A percentile compares a stretch with the other conserved stretches of the same genome.
Conservation (phyloP, 1,284 basidiomycete species). For the Ganoderma meredithae region DNA sequence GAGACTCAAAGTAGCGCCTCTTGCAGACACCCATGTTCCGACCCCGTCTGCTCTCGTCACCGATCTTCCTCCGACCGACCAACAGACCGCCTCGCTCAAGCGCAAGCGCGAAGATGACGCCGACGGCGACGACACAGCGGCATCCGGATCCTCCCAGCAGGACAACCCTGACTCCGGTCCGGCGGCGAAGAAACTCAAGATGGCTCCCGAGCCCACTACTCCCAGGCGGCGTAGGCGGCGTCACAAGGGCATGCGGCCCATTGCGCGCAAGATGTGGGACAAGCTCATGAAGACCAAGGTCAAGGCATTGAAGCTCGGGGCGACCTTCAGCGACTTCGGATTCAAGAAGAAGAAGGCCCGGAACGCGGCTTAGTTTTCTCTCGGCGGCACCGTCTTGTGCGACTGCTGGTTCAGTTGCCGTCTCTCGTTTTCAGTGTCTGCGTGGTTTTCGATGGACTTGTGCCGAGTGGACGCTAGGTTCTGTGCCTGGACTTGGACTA, state of each 20-base stretch:
- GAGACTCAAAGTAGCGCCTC: background rate
- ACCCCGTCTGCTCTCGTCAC: background rate
- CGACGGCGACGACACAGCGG: background rate
- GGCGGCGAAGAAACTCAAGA: background rate
- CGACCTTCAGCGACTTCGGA: background rate
- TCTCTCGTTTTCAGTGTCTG: background rate
- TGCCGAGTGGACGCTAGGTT: background rate
- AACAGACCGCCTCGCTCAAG: background rate
- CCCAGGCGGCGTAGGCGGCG: background rate
- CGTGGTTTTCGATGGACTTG: background rate
- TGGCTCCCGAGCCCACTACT: too few relatives aligned
- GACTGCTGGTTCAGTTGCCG: background rate
- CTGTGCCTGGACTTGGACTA: background rate
- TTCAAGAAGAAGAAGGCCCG: background rate
- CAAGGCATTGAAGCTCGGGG: background rate
- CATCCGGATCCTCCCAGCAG: background rate
- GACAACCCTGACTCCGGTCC: background rate
- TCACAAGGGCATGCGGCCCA: background rate
- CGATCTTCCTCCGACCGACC: background rate
- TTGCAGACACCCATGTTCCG: background rate
- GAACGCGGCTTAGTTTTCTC: background rate
- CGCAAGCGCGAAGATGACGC: conserved; percentile 4
- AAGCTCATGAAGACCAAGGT: background rate
- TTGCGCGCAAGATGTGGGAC: conserved; percentile 2
- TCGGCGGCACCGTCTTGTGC: background rate